phyloP scores from a whole-genome alignment of 805 yeast species.

The Metschnikowia hibisci region DNA sequence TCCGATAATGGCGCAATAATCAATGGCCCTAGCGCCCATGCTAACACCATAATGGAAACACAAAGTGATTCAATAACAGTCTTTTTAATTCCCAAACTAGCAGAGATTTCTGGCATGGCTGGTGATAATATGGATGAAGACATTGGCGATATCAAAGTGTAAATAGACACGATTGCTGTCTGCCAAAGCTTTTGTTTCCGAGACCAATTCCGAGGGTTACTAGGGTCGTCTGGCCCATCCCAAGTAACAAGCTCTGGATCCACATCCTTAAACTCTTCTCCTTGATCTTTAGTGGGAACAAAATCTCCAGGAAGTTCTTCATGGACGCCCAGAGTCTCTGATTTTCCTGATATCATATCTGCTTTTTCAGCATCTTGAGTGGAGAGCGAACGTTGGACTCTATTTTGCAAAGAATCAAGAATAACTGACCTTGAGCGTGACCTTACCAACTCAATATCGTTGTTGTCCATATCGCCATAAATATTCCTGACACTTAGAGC shows the following conservation, averaged over 20 bases:
- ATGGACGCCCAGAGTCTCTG: background rate
- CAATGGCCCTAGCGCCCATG: slow-evolving; percentile 66
- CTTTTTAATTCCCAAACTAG: slow-evolving; percentile 30
- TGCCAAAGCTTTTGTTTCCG: slow-evolving; percentile 37
- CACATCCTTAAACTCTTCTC: slow-evolving; percentile 48
- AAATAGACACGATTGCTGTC: slow-evolving; percentile 46
- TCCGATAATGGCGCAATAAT: slow-evolving; percentile 67
- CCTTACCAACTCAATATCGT: slow-evolving; percentile 38
- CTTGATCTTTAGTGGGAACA: slow-evolving; percentile 40
- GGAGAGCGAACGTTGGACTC: slow-evolving; percentile 19
- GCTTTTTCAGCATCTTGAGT: slow-evolving; percentile 20
- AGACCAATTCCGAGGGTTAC: slow-evolving; percentile 64
- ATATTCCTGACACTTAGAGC: slow-evolving; percentile 33
- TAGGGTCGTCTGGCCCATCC: slow-evolving; percentile 60
- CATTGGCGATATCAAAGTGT: slow-evolving; percentile 58
- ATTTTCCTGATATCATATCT: background rate
- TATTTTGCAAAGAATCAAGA: slow-evolving; percentile 30
- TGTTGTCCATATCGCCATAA: slow-evolving; percentile 37
- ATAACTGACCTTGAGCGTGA: slow-evolving; percentile 44
- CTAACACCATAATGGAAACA: slow-evolving; percentile 63
- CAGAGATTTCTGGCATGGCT: slow-evolving; percentile 48
- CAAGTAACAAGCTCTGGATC: slow-evolving; percentile 70
- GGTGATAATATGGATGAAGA: slow-evolving; percentile 63
- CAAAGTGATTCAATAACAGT: slow-evolving; percentile 25
- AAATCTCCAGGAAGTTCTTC: slow-evolving; percentile 24